Evolutionary conservation across 2,329 filamentous ascomycete genomes (phyloP), one percentile per base, ranked within the genome.

Genomic region (Xylaria sp.): DNA sequence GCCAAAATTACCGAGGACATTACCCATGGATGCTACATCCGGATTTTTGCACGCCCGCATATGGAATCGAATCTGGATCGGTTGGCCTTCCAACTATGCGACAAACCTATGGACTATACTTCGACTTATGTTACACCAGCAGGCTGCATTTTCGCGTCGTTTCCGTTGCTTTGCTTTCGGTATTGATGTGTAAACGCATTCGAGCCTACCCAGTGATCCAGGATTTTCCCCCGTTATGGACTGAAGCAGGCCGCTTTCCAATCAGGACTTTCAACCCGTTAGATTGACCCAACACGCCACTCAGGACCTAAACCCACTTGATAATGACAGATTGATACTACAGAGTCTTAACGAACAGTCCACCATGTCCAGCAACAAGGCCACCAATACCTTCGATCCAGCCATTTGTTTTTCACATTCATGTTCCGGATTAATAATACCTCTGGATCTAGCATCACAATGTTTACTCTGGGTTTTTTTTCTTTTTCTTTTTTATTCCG

Each of bases 151-250:
- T 69, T 34, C 67, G 4, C 42, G 61, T 71, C 66, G 61, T 75
- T 70, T 71, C 71, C 69, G 66, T 69, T 71, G 39, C 60, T 64
- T 70, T 69, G 67, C 70, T 70, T 57, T 53, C 63, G 70, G 68
- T 60, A 34, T 21, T 65, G 32, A 61, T 48, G 30, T 65, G 54
- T 60, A 45, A 50, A 56, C 53, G 17, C 57, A 12, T 12, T 34
- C 32, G 54, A 61, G 56, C 55, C 36, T 59, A 27, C 36, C 36
- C 30, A 24, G 19, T 21, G 5, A 54, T 14, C 42, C 7, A 24
- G 53, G 36, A 60, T 4, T 3, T 34, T 34, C 4, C 51, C 14
- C 5, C 47, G 24, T 27, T 14, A 55, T 48, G 19, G 11, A 39
- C 17, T 21, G 11, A 45, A 64, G 55, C 62, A 65, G 68, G 62